Evolutionary conservation across 805 yeast genomes (phyloP).

Genomic region (Metschnikowia gelsemii): DNA sequence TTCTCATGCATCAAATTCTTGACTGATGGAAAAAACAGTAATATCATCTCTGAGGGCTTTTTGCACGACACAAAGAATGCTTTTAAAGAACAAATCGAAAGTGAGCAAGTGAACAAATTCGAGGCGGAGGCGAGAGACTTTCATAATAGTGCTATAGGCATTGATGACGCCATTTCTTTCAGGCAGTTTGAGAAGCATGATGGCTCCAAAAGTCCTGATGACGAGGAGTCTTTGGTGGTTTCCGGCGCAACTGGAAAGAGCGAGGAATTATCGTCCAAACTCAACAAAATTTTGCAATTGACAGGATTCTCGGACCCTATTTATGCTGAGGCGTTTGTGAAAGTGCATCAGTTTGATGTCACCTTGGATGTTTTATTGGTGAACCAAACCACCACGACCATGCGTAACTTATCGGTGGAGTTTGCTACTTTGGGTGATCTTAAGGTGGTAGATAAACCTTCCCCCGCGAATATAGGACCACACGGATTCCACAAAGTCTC

Average conservation of each 20-base stretch:
- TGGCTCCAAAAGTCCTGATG: conserved; percentile 27
- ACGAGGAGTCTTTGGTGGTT: conserved; percentile 58
- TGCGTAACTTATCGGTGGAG: conserved; percentile 88
- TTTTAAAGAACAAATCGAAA: conserved; percentile 65
- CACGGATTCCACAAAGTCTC: conserved; percentile 92
- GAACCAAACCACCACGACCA: conserved; percentile 88
- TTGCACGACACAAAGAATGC: conserved; percentile 87
- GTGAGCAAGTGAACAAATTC: conserved; percentile 57
- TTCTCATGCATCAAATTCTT: conserved; percentile 81
- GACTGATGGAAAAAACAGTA: conserved; percentile 58
- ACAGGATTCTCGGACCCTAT: conserved; percentile 99
- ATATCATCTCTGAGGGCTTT: conserved; percentile 64
- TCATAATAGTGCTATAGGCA: conserved; percentile 66
- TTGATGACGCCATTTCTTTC: conserved; percentile 75
- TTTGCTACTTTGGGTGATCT: conserved; percentile 95
- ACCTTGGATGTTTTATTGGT: conserved; percentile 90
- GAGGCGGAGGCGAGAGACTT: conserved; percentile 55
- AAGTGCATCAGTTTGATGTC: conserved; percentile 95
- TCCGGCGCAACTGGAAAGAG: conserved; percentile 49
- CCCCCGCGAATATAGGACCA: conserved; percentile 90
- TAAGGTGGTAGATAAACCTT: conserved; percentile 89
- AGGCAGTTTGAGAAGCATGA: conserved; percentile 66
- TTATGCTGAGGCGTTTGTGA: conserved; percentile 94
- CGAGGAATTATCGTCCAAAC: conserved; percentile 69
- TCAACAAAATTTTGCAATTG: conserved; percentile 84